Conservation (phyloP, 2,329 filamentous ascomycete species). For the Penicillium expansum region DNA sequence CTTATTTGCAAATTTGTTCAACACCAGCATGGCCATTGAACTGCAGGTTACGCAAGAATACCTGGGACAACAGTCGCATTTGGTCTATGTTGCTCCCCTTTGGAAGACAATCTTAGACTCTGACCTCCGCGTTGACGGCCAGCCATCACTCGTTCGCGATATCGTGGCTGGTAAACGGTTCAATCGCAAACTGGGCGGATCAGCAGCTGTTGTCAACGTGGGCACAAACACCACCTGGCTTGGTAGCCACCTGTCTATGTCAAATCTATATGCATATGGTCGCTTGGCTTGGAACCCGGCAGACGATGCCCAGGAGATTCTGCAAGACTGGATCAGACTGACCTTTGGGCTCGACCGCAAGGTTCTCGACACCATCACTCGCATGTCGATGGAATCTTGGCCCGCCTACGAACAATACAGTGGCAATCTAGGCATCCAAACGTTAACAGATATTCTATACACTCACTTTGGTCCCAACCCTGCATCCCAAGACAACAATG, state of each 20-base stretch:
- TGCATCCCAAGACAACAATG: constrained; percentile 63
- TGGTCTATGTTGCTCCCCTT: constrained; percentile 65
- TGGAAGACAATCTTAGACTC: constrained; percentile 69
- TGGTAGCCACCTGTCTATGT: constrained; percentile 67
- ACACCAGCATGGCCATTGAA: constrained; percentile 58
- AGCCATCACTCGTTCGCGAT: constrained; percentile 57
- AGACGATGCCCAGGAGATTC: constrained; percentile 47
- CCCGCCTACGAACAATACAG: constrained; percentile 68
- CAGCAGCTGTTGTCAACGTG: constrained; percentile 65
- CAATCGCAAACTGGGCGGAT: constrained; percentile 57
- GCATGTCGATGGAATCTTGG: constrained; percentile 68
- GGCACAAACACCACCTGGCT: constrained; percentile 67
- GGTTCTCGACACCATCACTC: constrained; percentile 59
- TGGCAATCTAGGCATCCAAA: constrained; percentile 69
- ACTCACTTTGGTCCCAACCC: constrained; percentile 68
- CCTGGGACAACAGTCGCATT: constrained; percentile 66
- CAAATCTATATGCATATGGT: constrained; percentile 69
- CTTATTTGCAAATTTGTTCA: constrained; percentile 55
- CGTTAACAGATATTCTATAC: constrained; percentile 64
- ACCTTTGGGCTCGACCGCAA: constrained; percentile 58
- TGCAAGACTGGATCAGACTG: constrained; percentile 66
- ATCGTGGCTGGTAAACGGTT: constrained; percentile 62
- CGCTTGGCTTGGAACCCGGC: constrained; percentile 64
- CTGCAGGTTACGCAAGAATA: constrained; percentile 69
- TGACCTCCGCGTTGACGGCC: constrained; percentile 60